Evolutionary conservation across 2,329 filamentous ascomycete species (phyloP), one percentile per base, ranked within the genome.

Genomic region (Nothopassalora personata): DNA sequence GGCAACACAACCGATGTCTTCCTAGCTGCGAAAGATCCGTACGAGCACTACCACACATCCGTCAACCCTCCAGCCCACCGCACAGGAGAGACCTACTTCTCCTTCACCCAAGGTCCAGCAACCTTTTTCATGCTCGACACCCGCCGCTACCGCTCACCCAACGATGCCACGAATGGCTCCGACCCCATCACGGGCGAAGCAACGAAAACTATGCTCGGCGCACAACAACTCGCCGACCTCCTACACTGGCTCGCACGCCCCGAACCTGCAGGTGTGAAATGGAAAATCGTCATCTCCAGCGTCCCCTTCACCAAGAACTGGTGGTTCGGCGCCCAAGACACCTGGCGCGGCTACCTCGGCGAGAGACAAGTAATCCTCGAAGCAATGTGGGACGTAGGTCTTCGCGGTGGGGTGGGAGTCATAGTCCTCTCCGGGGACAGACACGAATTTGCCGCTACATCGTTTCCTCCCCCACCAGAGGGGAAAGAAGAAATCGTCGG

Each of bases 291-390:
- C 53, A 87, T 92, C 18, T 92, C 89, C 43, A 92, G 89, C 18
- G 89, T 97, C 5, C 94, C 94, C 0, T 96, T 99, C 72, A 97
- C 94, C 6, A 96, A 96, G 77, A 99, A 99, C 74, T 99, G 94
- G 93, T 88, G 86, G 27, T 84, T 96, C 64, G 93, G 94, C 64
- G 86, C 85, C 1, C 81, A 87, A 61, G 94, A 99, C 71, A 97
- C 94, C 0, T 99, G 94, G 94, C 91, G 90, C 50, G 93, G 93
- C 0, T 97, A 96, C 73, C 80, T 97, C 1, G 77, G 81, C 52
- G 94, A 99, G 77, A 86, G 94, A 15, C 83, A 82, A 56, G 80
- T 79, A 57, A 83, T 97, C 28, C 85, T 99, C 13, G 88, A 96
- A 72, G 89, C 90, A 1, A 96, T 97, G 84, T 97, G 94, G 91